Evolutionary conservation across 148 eudicot genomes (phyloP).

Genomic region (Talinum fruticosum): DNA sequence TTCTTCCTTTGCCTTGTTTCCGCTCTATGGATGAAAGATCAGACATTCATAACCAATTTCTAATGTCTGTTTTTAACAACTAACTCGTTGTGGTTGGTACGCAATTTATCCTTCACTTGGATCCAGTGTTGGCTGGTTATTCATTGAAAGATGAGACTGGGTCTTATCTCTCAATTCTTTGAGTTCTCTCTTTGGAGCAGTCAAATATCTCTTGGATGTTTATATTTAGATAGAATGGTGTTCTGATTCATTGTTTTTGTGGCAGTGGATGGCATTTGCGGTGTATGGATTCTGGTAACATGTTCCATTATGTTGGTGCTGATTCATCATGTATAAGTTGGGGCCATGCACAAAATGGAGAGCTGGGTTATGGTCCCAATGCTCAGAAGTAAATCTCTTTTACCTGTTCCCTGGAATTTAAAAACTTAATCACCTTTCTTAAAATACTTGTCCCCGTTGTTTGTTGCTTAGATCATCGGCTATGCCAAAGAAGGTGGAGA

Average conservation of each 20-base stretch:
- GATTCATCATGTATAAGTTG: slow-evolving; percentile 96
- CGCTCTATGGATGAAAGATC: not conserved
- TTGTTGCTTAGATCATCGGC: slow-evolving; percentile 50
- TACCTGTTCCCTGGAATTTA: not conserved
- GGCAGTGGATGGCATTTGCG: slow-evolving; percentile 91
- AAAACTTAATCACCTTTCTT: not conserved
- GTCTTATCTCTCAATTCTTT: not conserved
- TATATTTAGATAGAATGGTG: not conserved
- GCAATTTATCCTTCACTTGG: not conserved
- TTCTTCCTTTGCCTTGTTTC: not conserved
- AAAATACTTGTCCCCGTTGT: slow-evolving; percentile 5
- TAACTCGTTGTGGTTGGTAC: too few relatives aligned
- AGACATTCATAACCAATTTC: too few relatives aligned
- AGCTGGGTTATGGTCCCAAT: slow-evolving; percentile 83
- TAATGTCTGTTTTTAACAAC: too few relatives aligned
- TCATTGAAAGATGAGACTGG: not conserved
- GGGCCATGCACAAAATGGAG: slow-evolving; percentile 92
- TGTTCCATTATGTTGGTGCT: slow-evolving; percentile 96
- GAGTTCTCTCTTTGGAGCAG: not conserved
- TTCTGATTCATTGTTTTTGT: slow-evolving; percentile 9
- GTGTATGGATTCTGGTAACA: slow-evolving; percentile 87
- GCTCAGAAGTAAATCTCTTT: slow-evolving; percentile 45
- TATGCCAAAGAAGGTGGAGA: slow-evolving; percentile 63
- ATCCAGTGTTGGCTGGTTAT: not conserved
- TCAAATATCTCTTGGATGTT: slow-evolving; percentile 1